phyloP scores from a whole-genome alignment of 164 flowering plant genomes.

The Nelumbo lutea region DNA sequence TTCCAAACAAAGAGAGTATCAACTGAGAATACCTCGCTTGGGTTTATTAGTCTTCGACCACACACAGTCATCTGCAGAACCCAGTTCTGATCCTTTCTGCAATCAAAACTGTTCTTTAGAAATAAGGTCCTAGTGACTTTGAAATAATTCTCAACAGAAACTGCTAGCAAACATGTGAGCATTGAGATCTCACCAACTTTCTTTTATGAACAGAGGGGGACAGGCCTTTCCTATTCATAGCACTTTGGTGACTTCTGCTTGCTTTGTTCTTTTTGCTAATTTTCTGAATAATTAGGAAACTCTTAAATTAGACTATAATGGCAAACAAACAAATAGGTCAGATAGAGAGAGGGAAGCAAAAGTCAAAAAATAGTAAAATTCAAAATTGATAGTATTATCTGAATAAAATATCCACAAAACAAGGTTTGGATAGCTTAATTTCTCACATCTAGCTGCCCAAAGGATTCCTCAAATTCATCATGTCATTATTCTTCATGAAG shows the following conservation, averaged over 20 bases:
- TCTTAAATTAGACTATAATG: neutral
- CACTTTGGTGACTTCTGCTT: constrained; percentile 27
- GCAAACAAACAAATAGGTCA: neutral
- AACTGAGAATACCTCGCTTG: constrained; percentile 16
- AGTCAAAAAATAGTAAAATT: no score
- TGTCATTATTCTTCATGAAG: no score
- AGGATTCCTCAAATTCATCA: no score
- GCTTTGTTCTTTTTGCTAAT: constrained; percentile 29
- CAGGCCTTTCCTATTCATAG: constrained; percentile 17
- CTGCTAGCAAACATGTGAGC: neutral
- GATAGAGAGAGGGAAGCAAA: no score
- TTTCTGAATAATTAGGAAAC: constrained; percentile 11
- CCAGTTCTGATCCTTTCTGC: constrained; percentile 25
- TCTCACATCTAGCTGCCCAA: no score
- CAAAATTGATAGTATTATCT: no score
- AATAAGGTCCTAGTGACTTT: neutral
- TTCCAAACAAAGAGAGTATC: no score
- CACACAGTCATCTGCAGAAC: constrained; percentile 10
- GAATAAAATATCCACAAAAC: no score
- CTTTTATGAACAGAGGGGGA: constrained; percentile 18
- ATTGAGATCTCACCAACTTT: constrained; percentile 16
- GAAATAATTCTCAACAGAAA: neutral
- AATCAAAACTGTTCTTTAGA: constrained; percentile 3
- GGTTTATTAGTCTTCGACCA: constrained; percentile 19
- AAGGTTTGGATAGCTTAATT: no score